A percentile compares a stretch with the other conserved stretches of the same genome.
These are phyloP conservation scores for Tolypocladium endophyticum DNA, from an alignment of 2,329 filamentous ascomycete genomes.

Conservation along the genomic window DNA sequence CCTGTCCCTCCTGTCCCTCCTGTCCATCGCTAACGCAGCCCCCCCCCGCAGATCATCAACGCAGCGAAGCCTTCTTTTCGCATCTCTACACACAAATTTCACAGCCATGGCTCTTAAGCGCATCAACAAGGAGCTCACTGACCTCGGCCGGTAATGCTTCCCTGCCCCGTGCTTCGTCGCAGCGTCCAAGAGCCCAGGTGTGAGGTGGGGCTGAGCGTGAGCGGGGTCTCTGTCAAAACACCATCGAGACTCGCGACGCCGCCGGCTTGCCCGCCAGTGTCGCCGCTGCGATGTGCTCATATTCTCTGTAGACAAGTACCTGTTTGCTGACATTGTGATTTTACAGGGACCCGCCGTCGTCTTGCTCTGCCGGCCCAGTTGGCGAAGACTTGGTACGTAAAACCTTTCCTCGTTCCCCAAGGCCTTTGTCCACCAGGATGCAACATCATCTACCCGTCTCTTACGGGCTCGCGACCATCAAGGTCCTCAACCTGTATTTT, in stretches of 20 bases:
- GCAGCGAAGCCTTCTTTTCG: slow-evolving; percentile 8
- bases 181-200: slow-evolving; percentile 17
- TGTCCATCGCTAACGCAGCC: slow-evolving; percentile 15
- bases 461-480: not conserved
- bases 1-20: slow-evolving; percentile 4
- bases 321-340: slow-evolving; percentile 11
- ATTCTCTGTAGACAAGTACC: not conserved
- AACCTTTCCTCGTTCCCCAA: slow-evolving; percentile 8
- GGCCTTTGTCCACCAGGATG: not conserved
- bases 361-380: slow-evolving; percentile 93
- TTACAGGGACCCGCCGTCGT: slow-evolving; percentile 87
- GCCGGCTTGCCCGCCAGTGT: not conserved
- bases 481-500: not conserved
- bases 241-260: slow-evolving; percentile 6
- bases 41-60: slow-evolving; percentile 12
- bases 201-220: slow-evolving; percentile 26
- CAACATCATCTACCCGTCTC: not conserved
- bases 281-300: not conserved
- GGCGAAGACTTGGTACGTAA: slow-evolving; percentile 91
- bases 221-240: slow-evolving; percentile 20
- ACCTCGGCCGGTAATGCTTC: slow-evolving; percentile 69
- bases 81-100: slow-evolving; percentile 17
- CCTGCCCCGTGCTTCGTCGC: slow-evolving; percentile 6
- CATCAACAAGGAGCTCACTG: slow-evolving; percentile 89
- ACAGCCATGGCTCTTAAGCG: slow-evolving; percentile 74